phyloP scores from a whole-genome alignment of 805 yeast genomes.

The Priceomyces fermenticarens region DNA sequence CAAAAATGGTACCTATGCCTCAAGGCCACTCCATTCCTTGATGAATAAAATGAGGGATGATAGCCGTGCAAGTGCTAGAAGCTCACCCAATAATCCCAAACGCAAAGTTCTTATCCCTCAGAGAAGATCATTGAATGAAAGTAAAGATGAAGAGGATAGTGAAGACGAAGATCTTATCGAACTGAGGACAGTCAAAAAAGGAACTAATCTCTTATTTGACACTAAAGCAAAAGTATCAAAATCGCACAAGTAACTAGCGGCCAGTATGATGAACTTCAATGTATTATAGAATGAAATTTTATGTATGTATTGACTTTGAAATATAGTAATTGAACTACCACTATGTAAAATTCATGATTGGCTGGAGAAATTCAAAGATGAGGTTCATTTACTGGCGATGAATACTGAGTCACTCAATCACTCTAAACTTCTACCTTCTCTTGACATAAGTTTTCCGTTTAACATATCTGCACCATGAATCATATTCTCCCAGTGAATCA shows the following conservation, averaged over 20 bases:
- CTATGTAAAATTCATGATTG: neutral
- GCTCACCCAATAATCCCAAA: neutral
- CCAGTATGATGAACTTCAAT: conserved; percentile 10
- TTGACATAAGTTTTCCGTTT: conserved; percentile 62
- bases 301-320: too few relatives aligned
- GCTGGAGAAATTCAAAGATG: neutral
- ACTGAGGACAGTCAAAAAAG: conserved; percentile 15
- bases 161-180: conserved; percentile 13
- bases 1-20: conserved; percentile 9
- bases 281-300: too few relatives aligned
- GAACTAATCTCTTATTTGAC: conserved; percentile 11
- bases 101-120: neutral
- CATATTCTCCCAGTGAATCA: conserved; percentile 66
- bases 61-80: conserved; percentile 12
- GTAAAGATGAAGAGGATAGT: conserved; percentile 3
- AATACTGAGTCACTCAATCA: neutral
- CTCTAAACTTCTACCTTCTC: conserved; percentile 4
- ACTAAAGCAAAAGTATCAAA: conserved; percentile 7
- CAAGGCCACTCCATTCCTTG: conserved; percentile 37
- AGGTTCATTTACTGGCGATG: neutral
- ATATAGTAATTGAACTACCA: neutral
- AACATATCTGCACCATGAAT: conserved; percentile 61
- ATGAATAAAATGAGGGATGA: conserved; percentile 33
- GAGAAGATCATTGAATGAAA: neutral
- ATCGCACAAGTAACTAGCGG: neutral